These are phyloP conservation scores for Paramecium sexaurelia DNA, from an alignment of 73 alveolate species.

Conservation along the genomic window DNA sequence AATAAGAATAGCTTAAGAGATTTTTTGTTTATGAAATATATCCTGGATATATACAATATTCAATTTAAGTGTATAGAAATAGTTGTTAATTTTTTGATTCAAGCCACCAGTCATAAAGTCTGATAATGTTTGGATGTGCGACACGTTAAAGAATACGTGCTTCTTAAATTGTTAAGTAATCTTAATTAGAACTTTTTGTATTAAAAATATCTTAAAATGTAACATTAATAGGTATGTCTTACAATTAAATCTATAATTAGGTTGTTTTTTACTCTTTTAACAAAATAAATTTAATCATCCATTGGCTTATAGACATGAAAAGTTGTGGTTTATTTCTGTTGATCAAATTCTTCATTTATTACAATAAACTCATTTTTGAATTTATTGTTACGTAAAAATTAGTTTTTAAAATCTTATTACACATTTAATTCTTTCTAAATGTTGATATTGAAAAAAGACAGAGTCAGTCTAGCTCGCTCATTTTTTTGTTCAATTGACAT, in stretches of 20 bases:
- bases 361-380: constrained; percentile 26
- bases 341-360: not conserved
- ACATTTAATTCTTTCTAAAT: not conserved
- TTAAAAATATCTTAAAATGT: not conserved
- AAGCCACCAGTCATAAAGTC: constrained; percentile 51
- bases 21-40: not conserved
- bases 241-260: not conserved
- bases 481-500: not conserved
- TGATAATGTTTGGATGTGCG: constrained; percentile 8
- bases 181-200: not conserved
- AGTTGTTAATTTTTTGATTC: not conserved
- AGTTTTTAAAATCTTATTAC: constrained; percentile 16
- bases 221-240: not conserved
- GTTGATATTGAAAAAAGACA: not conserved
- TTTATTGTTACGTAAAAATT: constrained; percentile 9
- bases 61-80: not conserved
- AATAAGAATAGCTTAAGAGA: constrained; percentile 28
- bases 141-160: not conserved
- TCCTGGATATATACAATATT: constrained; percentile 49
- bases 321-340: not conserved
- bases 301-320: constrained; percentile 42
- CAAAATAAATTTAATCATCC: constrained; percentile 52
- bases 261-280: not conserved
- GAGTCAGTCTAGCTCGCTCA: not conserved
- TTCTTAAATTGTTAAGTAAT: not conserved